These are phyloP conservation scores for Aspergillus pseudonomiae DNA, from an alignment of 2,329 filamentous ascomycete species.

Conservation along the genomic window DNA sequence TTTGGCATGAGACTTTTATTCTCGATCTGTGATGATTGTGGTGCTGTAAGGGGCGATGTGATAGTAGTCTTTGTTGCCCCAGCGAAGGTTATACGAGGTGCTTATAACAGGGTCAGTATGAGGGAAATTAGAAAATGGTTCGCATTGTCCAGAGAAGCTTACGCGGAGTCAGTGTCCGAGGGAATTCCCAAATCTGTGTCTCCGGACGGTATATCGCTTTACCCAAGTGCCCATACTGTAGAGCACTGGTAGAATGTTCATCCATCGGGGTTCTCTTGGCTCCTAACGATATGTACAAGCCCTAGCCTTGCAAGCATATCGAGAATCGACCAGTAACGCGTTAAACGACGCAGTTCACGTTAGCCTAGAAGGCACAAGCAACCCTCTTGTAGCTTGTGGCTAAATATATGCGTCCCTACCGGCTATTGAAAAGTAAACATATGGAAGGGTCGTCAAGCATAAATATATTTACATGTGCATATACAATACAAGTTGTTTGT, in stretches of 20 bases:
- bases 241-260: constrained; percentile 53
- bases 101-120: constrained; percentile 16
- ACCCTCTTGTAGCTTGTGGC: neutral
- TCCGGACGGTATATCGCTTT: constrained; percentile 54
- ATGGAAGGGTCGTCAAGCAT: neutral
- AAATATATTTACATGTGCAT: neutral
- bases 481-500: neutral
- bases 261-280: constrained; percentile 57
- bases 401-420: constrained; percentile 8
- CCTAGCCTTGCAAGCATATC: constrained; percentile 34
- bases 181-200: constrained; percentile 53
- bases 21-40: constrained; percentile 20
- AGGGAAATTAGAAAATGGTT: neutral
- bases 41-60: constrained; percentile 23
- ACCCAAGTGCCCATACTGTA: constrained; percentile 63
- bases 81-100: constrained; percentile 31
- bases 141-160: constrained; percentile 13
- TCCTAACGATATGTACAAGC: constrained; percentile 30
- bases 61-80: constrained; percentile 34
- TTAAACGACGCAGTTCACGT: neutral
- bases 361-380: neutral
- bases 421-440: constrained; percentile 11
- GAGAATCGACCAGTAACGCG: constrained; percentile 14
- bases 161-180: constrained; percentile 39
- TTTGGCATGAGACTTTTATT: constrained; percentile 30